phyloP scores from a whole-genome alignment of 2,329 filamentous ascomycete species.

The Fusarium zealandicum region DNA sequence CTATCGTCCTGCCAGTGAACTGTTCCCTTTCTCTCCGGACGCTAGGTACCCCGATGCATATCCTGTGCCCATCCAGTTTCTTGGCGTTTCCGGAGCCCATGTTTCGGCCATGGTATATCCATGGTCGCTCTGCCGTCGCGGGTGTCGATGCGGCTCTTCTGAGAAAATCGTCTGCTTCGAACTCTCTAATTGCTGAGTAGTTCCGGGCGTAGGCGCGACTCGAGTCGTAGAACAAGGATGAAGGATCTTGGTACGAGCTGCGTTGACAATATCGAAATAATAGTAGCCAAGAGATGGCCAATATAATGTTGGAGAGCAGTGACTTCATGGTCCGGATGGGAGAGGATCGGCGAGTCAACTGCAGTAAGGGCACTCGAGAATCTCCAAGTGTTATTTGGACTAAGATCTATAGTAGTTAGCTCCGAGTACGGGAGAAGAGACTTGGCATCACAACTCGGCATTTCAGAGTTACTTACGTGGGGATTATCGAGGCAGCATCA shows the following conservation, averaged over 20 bases:
- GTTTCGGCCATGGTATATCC: conserved; percentile 6
- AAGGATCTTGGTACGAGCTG: conserved; percentile 36
- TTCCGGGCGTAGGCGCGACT: conserved; percentile 33
- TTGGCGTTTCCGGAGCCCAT: background rate
- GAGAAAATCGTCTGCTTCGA: conserved; percentile 37
- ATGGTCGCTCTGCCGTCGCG: conserved; percentile 2
- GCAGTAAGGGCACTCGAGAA: background rate
- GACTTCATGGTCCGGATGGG: background rate
- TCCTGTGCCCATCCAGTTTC: conserved; percentile 5
- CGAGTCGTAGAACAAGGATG: conserved; percentile 39
- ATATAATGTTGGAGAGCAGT: background rate
- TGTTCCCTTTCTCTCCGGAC: conserved; percentile 38
- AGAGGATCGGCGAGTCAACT: background rate
- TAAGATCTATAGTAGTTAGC: too few species aligned
- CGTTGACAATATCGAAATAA: conserved; percentile 34
- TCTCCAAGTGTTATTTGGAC: too few species aligned
- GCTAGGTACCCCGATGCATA: conserved; percentile 44
- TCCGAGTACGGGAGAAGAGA: too few species aligned
- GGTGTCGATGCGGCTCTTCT: conserved; percentile 1
- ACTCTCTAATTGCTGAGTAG: conserved; percentile 36
- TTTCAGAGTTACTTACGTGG: background rate
- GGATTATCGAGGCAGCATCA: background rate
- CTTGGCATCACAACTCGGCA: background rate
- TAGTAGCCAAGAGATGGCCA: conserved; percentile 25
- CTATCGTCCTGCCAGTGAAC: conserved; percentile 38